These are phyloP conservation scores for Ascochyta fabae DNA, from an alignment of 2,329 filamentous ascomycete genomes.

Conservation along the genomic window DNA sequence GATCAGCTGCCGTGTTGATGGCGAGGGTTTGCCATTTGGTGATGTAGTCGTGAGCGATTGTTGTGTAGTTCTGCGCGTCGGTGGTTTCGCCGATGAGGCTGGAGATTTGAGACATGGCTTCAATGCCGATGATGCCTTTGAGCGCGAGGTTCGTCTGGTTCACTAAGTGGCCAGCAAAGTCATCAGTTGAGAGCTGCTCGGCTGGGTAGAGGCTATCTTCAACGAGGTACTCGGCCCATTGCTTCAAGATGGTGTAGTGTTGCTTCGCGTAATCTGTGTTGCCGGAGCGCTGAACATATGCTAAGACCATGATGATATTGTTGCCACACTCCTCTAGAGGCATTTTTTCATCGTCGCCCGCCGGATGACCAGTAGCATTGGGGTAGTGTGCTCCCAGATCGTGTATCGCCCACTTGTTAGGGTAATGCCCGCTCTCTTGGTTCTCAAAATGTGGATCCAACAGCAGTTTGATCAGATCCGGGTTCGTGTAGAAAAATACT, in stretches of 20 bases:
- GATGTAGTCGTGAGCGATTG: conserved; percentile 71
- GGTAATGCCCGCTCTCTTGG: conserved; percentile 81
- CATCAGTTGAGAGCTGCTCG: conserved; percentile 83
- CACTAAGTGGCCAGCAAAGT: conserved; percentile 78
- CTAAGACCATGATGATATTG: conserved; percentile 83
- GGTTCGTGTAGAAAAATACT: conserved; percentile 86
- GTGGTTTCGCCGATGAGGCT: conserved; percentile 63
- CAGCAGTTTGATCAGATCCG: conserved; percentile 78
- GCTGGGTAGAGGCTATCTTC: conserved; percentile 75
- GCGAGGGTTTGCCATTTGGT: conserved; percentile 73
- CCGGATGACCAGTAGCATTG: conserved; percentile 74
- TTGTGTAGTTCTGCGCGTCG: conserved; percentile 66
- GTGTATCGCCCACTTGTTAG: conserved; percentile 80
- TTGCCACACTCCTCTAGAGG: conserved; percentile 80
- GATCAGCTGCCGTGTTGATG: conserved; percentile 66
- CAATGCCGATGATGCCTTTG: conserved; percentile 83
- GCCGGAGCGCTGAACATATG: conserved; percentile 75
- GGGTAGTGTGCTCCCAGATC: conserved; percentile 76
- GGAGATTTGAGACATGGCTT: conserved; percentile 76
- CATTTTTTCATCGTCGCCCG: conserved; percentile 75
- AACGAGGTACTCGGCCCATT: conserved; percentile 80
- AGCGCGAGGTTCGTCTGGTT: conserved; percentile 83
- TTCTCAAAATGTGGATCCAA: conserved; percentile 82
- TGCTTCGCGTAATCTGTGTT: conserved; percentile 60
- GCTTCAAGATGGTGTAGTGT: conserved; percentile 74